Evolutionary conservation across 1,284 basidiomycete species (phyloP), one percentile per base, ranked within the genome.

Genomic region (Gomphus bonarii): DNA sequence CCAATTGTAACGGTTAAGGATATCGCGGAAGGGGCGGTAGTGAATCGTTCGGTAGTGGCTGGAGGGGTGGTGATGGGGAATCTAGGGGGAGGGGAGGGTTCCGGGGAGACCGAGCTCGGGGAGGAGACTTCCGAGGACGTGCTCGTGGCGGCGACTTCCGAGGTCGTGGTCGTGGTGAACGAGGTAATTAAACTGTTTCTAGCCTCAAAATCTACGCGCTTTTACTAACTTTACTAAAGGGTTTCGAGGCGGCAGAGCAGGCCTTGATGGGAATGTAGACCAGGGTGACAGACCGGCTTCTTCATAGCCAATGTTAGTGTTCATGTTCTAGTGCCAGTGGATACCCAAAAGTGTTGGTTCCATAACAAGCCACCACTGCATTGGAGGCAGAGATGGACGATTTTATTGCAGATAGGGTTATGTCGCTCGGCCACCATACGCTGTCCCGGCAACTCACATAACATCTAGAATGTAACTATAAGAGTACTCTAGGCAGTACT

Each of bases 61-160:
- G 66, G 35, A 66, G 72, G 44, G 51, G 56, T 49, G 76, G 70
- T n/a, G 62, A 65, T 63, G 67, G 73, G 49, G 66, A 58, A 16
- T 53, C 53, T 30, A 58, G 56, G 33, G 36, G 56, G 18, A 50
- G 60, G 35, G 61, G 59, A 35, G 57, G 56, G 20, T 57, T 22
- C 43, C 50, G 59, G 14, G 59, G 61, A 12, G 51, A 53, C 10
- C 51, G 58, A 20, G 48, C 50, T n/a, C 52, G 59, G 44, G 50
- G 57, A 28, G 58, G 58, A n/a, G 53, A 58, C n/a, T 58, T 54
- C 33, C 52, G 57, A n/a, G 57, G 57, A 7, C 52, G 54, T 28
- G 60, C 25, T 30, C 55, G 55, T 42, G 55, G 58, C 16, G 58
- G 58, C 10, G 55, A 57, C 31, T 49, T 49, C 22, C 47, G 58